Evolutionary conservation across 23 red algal genomes (phyloP).

Genomic region (Gracilaria domingensis): DNA sequence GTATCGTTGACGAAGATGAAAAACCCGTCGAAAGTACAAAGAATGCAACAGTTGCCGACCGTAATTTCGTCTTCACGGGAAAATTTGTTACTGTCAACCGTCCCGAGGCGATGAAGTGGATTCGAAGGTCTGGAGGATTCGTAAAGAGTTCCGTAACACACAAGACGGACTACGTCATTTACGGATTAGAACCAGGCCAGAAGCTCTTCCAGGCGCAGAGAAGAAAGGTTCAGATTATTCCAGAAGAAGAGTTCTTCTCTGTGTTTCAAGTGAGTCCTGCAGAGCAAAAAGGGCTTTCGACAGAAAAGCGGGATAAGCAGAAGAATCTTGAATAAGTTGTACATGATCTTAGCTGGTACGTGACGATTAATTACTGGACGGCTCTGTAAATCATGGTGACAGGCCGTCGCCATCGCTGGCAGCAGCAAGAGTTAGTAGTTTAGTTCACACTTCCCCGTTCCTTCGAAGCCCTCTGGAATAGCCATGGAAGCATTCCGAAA

Average conservation of each 20-base stretch:
- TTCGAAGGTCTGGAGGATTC: conserved; percentile 49
- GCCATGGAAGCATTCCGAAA: background rate
- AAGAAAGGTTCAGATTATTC: conserved; percentile 44
- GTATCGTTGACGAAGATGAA: conserved; percentile 46
- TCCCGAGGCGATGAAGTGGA: conserved; percentile 49
- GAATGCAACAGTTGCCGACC: conserved; percentile 26
- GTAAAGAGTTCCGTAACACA: conserved; percentile 47
- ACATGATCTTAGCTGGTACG: background rate
- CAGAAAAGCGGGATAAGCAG: background rate
- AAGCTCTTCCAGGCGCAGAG: conserved; percentile 64
- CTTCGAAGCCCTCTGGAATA: background rate
- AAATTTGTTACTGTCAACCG: conserved; percentile 50
- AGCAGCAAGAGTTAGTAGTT: background rate
- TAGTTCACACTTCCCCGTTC: background rate
- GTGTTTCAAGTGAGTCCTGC: conserved; percentile 33
- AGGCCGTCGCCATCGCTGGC: too few relatives aligned
- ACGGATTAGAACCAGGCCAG: conserved; percentile 63
- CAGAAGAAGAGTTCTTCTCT: conserved; percentile 54
- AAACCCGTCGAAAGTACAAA: background rate
- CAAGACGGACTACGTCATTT: conserved; percentile 76
- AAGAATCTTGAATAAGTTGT: background rate
- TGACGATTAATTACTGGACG: too few relatives aligned
- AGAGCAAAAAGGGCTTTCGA: background rate
- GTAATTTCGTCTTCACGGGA: conserved; percentile 77
- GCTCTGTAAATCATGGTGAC: too few relatives aligned